Evolutionary conservation across 306 rosid species (phyloP).

Genomic region (Albizia julibrissin): DNA sequence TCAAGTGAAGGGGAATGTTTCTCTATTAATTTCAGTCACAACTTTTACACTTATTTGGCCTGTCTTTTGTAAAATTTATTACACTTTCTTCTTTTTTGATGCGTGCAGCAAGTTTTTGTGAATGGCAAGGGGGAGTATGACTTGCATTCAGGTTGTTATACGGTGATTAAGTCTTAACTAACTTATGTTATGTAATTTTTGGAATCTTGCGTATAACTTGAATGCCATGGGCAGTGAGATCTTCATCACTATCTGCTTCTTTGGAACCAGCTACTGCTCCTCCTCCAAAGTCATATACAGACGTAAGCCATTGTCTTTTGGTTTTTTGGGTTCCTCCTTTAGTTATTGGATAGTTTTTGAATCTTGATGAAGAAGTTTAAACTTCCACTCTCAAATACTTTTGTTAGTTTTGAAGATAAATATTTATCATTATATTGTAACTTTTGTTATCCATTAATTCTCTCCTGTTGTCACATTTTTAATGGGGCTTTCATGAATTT

Average conservation of each 20-base stretch:
- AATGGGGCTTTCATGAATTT: background rate
- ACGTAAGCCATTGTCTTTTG: conserved; percentile 47
- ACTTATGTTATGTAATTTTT: conserved; percentile 9
- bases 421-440: background rate
- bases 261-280: conserved; percentile 69
- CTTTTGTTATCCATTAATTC: background rate
- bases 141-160: conserved; percentile 60
- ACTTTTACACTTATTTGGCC: conserved; percentile 24
- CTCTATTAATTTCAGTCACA: conserved; percentile 18
- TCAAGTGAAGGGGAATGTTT: conserved; percentile 5
- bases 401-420: background rate
- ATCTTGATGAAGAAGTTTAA: background rate
- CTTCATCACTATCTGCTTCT: conserved; percentile 72
- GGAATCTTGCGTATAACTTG: conserved; percentile 26
- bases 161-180: conserved; percentile 19
- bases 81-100: conserved; percentile 4
- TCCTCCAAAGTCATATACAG: conserved; percentile 81
- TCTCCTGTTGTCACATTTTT: background rate
- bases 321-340: background rate
- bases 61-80: conserved; percentile 15
- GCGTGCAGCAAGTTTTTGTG: conserved; percentile 61
- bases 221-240: conserved; percentile 66
- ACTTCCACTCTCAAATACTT: background rate
- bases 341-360: background rate
- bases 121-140: conserved; percentile 72